These are phyloP conservation scores for Brassica balearica DNA, from an alignment of 441 rosid genomes.

Conservation along the genomic window DNA sequence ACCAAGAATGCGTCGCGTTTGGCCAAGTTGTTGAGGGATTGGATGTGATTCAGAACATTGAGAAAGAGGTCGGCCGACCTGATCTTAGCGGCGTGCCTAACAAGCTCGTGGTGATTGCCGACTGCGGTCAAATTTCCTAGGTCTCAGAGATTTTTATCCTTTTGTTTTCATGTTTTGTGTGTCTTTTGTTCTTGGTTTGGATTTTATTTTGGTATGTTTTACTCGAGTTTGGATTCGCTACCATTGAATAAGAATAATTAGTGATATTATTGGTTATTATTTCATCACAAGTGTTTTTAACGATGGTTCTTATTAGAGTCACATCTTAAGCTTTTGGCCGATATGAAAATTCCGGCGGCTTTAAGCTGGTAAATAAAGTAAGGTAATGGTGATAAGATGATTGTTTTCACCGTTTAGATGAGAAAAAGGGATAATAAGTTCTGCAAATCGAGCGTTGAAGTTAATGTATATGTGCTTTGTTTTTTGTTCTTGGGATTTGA, in stretches of 20 bases:
- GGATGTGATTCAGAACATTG: not conserved
- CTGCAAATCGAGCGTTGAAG: not conserved
- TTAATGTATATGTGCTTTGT: not conserved
- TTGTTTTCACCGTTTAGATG: not conserved
- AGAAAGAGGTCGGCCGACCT: not conserved
- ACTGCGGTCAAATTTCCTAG: slow-evolving; percentile 8
- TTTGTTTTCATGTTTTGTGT: slow-evolving; percentile 7
- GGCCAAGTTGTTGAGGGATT: slow-evolving; percentile 8
- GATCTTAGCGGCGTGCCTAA: not conserved
- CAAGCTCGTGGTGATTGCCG: not conserved
- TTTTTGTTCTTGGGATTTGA: not conserved
- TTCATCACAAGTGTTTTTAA: not conserved
- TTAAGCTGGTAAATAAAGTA: slow-evolving; percentile 1
- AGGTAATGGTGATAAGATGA: not conserved
- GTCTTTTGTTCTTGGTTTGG: not conserved
- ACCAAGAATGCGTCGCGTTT: not conserved
- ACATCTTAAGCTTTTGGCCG: not conserved
- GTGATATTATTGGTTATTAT: no score
- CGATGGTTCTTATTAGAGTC: not conserved
- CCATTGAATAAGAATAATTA: not conserved
- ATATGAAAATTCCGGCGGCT: not conserved
- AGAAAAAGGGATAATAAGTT: not conserved
- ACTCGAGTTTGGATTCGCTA: not conserved
- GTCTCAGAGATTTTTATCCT: not conserved
- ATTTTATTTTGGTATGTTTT: not conserved